phyloP scores from a whole-genome alignment of 192 early-diverging fungal species.

The Coemansia brasiliensis region DNA sequence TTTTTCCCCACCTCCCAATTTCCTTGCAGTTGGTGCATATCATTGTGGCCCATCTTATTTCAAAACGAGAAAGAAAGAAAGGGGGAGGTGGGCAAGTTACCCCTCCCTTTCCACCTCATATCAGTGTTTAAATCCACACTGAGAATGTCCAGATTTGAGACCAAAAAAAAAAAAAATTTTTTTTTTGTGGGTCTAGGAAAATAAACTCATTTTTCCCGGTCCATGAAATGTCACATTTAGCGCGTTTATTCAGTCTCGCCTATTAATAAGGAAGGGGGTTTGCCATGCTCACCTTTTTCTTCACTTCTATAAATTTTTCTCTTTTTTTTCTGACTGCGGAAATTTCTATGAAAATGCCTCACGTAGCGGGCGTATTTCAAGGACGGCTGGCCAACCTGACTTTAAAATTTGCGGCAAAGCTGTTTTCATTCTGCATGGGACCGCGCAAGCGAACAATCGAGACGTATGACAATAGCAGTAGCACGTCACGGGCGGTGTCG shows the following conservation, averaged over 20 bases:
- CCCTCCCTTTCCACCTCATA: background rate
- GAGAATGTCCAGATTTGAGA: background rate
- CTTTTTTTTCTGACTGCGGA: background rate
- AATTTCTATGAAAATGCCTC: slow-evolving; percentile 19
- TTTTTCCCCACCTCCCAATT: background rate
- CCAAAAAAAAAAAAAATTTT: too few relatives aligned
- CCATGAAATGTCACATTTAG: too few relatives aligned
- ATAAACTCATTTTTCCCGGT: too few relatives aligned
- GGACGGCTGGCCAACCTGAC: slow-evolving; percentile 33
- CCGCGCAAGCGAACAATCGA: slow-evolving; percentile 21
- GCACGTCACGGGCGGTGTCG: slow-evolving; percentile 40
- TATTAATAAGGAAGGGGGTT: background rate
- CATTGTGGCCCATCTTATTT: slow-evolving; percentile 8
- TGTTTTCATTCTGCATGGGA: slow-evolving; percentile 33
- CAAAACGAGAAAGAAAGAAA: background rate
- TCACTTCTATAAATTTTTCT: background rate
- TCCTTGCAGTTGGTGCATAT: slow-evolving; percentile 1
- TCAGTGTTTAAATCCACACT: background rate
- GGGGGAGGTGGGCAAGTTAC: background rate
- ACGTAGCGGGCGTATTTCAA: slow-evolving; percentile 32
- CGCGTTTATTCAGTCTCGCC: too few relatives aligned
- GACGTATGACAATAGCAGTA: slow-evolving; percentile 9
- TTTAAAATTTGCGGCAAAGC: slow-evolving; percentile 34
- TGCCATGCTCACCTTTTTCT: background rate
- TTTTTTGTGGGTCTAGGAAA: too few relatives aligned